phyloP scores from a whole-genome alignment of 75 land plant species.

The Selaginella tamariscina region DNA sequence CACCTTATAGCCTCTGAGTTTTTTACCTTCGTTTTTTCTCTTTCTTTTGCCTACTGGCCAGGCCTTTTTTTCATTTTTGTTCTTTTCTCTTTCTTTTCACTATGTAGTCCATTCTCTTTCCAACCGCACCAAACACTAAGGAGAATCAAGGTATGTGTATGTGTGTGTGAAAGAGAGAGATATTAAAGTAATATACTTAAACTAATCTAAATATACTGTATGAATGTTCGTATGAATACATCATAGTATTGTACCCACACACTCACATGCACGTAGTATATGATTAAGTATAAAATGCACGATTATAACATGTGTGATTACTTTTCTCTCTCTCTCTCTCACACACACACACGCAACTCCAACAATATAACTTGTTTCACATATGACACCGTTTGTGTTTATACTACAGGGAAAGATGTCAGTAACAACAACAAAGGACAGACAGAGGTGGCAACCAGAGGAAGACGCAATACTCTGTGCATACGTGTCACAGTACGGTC shows the following conservation, averaged over 20 bases:
- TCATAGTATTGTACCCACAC: not conserved
- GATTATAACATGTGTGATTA: too few relatives aligned
- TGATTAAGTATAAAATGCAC: too few relatives aligned
- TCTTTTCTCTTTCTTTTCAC: not conserved
- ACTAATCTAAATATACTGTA: too few relatives aligned
- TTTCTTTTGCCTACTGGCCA: not conserved
- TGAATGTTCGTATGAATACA: not conserved
- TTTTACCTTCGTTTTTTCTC: not conserved
- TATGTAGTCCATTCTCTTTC: too few relatives aligned
- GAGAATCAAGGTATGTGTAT: too few relatives aligned
- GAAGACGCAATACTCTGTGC: constrained; percentile 52
- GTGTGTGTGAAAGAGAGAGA: too few relatives aligned
- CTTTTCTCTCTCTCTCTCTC: too few relatives aligned
- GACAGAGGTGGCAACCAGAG: constrained; percentile 70
- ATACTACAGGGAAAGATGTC: not conserved
- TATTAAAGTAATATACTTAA: too few relatives aligned
- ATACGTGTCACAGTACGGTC: constrained; percentile 57
- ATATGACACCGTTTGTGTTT: not conserved
- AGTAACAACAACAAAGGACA: constrained; percentile 29
- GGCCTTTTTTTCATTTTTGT: not conserved
- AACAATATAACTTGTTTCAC: not conserved
- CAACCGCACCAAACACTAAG: too few relatives aligned
- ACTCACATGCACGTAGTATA: too few relatives aligned
- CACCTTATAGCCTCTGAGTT: not conserved
- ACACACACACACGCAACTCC: too few relatives aligned